Percentiles rank a stretch among this genome's conserved stretches.
Conservation (phyloP, 2,329 filamentous ascomycete genomes). For the Fusarium nematophilum region DNA sequence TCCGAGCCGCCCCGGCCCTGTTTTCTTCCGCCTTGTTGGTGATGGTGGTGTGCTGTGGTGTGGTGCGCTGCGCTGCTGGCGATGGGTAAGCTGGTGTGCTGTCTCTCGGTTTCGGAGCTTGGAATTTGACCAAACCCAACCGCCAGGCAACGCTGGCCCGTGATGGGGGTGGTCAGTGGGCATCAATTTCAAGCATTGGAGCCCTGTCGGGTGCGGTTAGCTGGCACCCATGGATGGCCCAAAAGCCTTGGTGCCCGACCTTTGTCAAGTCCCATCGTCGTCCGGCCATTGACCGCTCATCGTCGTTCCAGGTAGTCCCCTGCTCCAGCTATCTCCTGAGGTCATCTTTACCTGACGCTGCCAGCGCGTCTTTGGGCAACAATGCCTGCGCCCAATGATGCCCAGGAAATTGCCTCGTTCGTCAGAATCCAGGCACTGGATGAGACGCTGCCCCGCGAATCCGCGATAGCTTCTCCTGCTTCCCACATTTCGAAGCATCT, state of each 20-base stretch:
- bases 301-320: constrained; percentile 49
- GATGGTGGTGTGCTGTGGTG: constrained; percentile 26
- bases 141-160: constrained; percentile 28
- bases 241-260: constrained; percentile 46
- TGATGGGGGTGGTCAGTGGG: constrained; percentile 43
- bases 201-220: constrained; percentile 44
- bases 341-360: constrained; percentile 45
- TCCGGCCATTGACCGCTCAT: constrained; percentile 49
- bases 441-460: constrained; percentile 34
- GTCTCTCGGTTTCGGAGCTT: constrained; percentile 13
- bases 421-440: constrained; percentile 29
- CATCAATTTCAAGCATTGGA: constrained; percentile 37
- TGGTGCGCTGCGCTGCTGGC: background rate
- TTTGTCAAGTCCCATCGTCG: constrained; percentile 31
- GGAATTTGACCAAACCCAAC: constrained; percentile 23
- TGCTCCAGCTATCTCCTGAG: constrained; percentile 46
- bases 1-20: constrained; percentile 7
- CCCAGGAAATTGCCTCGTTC: constrained; percentile 39
- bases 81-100: constrained; percentile 8
- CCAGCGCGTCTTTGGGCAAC: constrained; percentile 48
- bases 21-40: constrained; percentile 19
- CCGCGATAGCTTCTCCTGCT: constrained; percentile 25
- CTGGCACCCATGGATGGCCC: constrained; percentile 32
- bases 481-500: constrained; percentile 10
- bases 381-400: constrained; percentile 49